These are phyloP conservation scores for Dovyalis caffra DNA, from an alignment of 345 rosid genomes.

Conservation along the genomic window DNA sequence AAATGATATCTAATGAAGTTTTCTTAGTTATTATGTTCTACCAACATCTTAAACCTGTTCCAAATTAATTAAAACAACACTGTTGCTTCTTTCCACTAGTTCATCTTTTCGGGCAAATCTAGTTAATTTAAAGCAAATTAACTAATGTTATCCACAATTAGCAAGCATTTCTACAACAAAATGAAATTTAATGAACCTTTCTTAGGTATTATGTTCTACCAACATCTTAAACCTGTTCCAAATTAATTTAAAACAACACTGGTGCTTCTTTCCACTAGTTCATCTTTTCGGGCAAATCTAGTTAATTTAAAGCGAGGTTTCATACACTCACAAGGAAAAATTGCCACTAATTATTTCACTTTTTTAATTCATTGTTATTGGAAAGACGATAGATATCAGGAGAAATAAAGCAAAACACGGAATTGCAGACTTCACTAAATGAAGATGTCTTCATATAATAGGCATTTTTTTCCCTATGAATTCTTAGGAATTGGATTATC, in stretches of 20 bases:
- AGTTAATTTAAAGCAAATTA: neutral
- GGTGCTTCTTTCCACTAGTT: neutral
- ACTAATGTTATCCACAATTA: constrained; percentile 2
- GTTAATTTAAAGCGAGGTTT: neutral
- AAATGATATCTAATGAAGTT: neutral
- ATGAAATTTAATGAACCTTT: neutral
- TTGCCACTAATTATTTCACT: neutral
- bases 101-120: neutral
- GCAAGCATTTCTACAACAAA: neutral
- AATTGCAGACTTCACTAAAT: neutral
- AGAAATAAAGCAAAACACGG: neutral
- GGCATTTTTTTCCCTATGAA: neutral
- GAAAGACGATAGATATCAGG: neutral
- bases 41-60: neutral
- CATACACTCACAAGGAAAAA: neutral
- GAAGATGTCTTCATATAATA: neutral
- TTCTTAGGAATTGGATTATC: neutral
- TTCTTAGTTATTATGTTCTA: neutral
- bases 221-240: neutral
- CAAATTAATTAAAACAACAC: neutral
- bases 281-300: neutral
- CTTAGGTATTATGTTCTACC: neutral
- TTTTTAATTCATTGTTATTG: neutral
- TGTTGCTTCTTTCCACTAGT: neutral
- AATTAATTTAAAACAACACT: neutral